Evolutionary conservation across 805 yeast genomes (phyloP).

Genomic region (Saccharomycopsis sp.): DNA sequence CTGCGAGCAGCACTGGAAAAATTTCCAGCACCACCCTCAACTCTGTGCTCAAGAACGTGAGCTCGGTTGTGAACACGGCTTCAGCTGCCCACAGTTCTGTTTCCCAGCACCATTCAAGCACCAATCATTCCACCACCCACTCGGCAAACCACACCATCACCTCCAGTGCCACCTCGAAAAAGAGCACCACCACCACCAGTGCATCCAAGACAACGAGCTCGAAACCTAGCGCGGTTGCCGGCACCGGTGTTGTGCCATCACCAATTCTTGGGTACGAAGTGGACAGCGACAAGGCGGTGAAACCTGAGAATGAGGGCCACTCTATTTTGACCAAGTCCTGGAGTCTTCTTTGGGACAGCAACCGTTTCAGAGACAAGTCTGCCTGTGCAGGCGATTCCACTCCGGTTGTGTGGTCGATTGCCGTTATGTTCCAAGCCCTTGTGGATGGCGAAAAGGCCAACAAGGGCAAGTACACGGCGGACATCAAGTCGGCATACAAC

Average conservation of each 20-base stretch:
- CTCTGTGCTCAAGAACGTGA: too few species aligned
- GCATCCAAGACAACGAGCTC: neutral
- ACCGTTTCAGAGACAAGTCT: neutral
- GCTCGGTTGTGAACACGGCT: too few species aligned
- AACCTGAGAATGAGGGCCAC: constrained; percentile 6
- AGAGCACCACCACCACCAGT: neutral
- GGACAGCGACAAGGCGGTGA: neutral
- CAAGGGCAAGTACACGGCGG: constrained; percentile 33
- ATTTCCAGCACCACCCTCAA: too few species aligned
- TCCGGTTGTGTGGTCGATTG: constrained; percentile 49
- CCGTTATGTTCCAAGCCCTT: constrained; percentile 57
- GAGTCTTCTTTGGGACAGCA: constrained; percentile 10
- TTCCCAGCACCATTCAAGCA: too few species aligned
- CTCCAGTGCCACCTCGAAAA: neutral
- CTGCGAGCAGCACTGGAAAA: too few species aligned
- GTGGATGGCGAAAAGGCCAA: constrained; percentile 45
- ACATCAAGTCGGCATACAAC: constrained; percentile 46
- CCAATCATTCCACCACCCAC: neutral
- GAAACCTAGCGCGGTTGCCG: neutral
- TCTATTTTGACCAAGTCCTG: constrained; percentile 7
- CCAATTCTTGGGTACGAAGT: neutral
- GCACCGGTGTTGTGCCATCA: constrained; percentile 5
- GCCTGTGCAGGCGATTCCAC: constrained; percentile 3
- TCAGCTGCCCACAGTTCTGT: too few species aligned
- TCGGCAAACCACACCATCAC: neutral